These are phyloP conservation scores for Pseudogymnoascus sp. DNA, from an alignment of 2,329 filamentous ascomycete genomes.

Conservation along the genomic window DNA sequence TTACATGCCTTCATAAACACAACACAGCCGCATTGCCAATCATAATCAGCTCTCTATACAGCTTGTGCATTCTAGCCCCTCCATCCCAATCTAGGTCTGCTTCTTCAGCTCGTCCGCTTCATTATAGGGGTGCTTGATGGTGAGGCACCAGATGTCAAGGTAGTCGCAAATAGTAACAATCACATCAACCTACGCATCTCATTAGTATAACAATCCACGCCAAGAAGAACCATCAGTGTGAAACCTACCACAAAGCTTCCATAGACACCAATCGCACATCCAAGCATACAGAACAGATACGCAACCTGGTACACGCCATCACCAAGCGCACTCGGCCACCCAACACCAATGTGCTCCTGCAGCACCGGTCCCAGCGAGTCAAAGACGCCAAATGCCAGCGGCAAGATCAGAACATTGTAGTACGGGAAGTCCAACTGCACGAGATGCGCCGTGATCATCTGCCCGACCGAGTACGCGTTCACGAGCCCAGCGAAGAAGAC, in stretches of 20 bases:
- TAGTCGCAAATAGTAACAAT: constrained; percentile 98
- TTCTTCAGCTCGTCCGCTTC: constrained; percentile 29
- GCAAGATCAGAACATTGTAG: constrained; percentile 74
- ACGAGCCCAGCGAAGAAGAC: constrained; percentile 78
- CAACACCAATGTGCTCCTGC: constrained; percentile 45
- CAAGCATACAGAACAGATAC: constrained; percentile 83
- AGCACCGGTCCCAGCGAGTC: constrained; percentile 71
- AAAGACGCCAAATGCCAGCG: constrained; percentile 67
- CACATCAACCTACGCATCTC: constrained; percentile 58
- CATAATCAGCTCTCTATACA: background rate
- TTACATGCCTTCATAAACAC: background rate
- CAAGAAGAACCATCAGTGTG: background rate
- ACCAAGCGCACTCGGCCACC: constrained; percentile 71
- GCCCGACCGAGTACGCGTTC: constrained; percentile 90
- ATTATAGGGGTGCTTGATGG: constrained; percentile 74
- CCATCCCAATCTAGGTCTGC: background rate
- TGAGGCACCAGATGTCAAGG: constrained; percentile 95
- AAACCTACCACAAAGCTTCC: constrained; percentile 74
- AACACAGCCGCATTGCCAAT: background rate
- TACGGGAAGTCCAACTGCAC: constrained; percentile 84
- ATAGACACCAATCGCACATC: constrained; percentile 81
- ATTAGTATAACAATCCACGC: constrained; percentile 4
- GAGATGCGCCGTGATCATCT: constrained; percentile 92
- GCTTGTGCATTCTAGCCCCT: background rate
- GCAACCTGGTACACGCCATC: constrained; percentile 79